Percentiles rank a stretch among this genome's conserved stretches.
phyloP scores from a whole-genome alignment of 163 green algal species.

The Scenedesmus sp. region DNA sequence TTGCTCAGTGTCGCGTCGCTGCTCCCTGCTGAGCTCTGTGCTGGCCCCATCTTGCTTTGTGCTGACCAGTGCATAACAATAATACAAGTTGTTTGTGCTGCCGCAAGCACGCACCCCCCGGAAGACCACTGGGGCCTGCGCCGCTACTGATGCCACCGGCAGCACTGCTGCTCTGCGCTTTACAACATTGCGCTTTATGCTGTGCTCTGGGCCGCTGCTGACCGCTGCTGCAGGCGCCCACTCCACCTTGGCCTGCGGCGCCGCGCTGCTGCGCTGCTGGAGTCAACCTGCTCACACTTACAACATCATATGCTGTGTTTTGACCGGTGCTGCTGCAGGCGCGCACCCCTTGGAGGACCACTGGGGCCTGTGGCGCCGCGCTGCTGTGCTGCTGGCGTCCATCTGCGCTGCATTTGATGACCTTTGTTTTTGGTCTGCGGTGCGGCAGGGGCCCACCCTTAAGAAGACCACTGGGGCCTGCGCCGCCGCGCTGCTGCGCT shows the following conservation, averaged over 20 bases:
- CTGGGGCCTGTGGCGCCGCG: conserved; percentile 61
- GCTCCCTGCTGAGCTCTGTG: too few species aligned
- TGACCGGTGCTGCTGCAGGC: background rate
- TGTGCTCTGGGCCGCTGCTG: too few species aligned
- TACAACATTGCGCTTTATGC: too few species aligned
- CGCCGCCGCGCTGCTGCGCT: too few species aligned
- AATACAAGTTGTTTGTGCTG: background rate
- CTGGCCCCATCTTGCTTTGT: too few species aligned
- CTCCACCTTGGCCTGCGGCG: too few species aligned
- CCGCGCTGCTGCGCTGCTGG: too few species aligned
- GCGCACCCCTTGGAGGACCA: conserved; percentile 40
- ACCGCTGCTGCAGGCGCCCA: background rate
- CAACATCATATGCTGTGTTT: background rate
- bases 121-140: background rate
- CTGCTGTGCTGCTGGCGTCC: conserved; percentile 55
- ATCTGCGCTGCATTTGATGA: conserved; percentile 44
- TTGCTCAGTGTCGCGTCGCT: too few species aligned
- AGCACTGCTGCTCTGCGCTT: too few species aligned
- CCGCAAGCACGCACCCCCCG: background rate
- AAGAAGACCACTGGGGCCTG: background rate
- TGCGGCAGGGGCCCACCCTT: background rate
- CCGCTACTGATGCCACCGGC: too few species aligned
- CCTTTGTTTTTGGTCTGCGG: background rate
- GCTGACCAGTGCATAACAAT: background rate
- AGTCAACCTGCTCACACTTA: too few species aligned